These are phyloP conservation scores for Psilocybe tampanensis DNA, from an alignment of 768 basidiomycete species.

Conservation along the genomic window DNA sequence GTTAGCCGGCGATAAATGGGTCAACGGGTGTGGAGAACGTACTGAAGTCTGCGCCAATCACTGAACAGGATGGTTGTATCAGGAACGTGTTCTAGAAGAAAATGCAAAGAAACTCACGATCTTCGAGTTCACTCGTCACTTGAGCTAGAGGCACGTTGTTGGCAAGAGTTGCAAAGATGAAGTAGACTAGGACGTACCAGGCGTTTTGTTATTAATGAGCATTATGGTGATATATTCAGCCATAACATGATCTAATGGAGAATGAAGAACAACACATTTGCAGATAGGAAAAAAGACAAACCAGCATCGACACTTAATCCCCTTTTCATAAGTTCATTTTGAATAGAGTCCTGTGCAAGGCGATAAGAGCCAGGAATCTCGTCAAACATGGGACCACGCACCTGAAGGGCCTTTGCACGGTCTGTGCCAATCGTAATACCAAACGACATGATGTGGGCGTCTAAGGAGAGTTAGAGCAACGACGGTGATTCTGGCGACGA, in stretches of 20 bases:
- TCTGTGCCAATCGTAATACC: slow-evolving; percentile 81
- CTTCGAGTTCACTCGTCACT: slow-evolving; percentile 87
- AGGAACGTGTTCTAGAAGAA: slow-evolving; percentile 3
- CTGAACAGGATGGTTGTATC: slow-evolving; percentile 26
- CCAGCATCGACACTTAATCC: slow-evolving; percentile 79
- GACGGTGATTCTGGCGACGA: slow-evolving; percentile 16
- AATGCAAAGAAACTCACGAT: slow-evolving; percentile 50
- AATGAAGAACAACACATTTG: slow-evolving; percentile 15
- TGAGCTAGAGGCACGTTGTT: slow-evolving; percentile 52
- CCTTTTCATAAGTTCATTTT: slow-evolving; percentile 77
- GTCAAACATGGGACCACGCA: slow-evolving; percentile 27
- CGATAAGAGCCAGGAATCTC: slow-evolving; percentile 7
- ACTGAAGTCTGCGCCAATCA: slow-evolving; percentile 87
- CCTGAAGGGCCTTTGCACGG: slow-evolving; percentile 71
- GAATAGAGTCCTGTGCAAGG: slow-evolving; percentile 65
- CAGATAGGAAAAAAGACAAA: slow-evolving; percentile 34
- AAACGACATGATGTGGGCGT: slow-evolving; percentile 58
- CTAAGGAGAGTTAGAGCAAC: slow-evolving; percentile 27
- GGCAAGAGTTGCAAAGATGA: slow-evolving; percentile 15
- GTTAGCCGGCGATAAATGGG: slow-evolving; percentile 8
- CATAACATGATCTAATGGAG: slow-evolving; percentile 76
- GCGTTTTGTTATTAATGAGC: slow-evolving; percentile 90
- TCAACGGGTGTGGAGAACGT: slow-evolving; percentile 23
- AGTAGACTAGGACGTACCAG: slow-evolving; percentile 46
- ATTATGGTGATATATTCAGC: slow-evolving; percentile 95